Base-by-base conservation (phyloP, 345 rosid genomes). In the Limnanthes douglasii region DNA sequence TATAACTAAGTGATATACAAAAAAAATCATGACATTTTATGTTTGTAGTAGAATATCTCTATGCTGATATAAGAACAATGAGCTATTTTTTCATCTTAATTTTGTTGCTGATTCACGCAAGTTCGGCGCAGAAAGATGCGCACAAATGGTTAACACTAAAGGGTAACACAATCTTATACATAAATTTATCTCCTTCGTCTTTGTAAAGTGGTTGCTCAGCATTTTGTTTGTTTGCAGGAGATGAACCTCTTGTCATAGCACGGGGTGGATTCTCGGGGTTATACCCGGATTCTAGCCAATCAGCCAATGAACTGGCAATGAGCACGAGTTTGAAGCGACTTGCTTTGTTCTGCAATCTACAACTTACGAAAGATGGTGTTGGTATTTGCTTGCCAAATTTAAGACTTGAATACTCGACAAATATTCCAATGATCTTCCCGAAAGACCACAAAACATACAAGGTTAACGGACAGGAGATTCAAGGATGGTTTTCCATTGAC, bases 241-340 rank as follows among this genome's bases (percentile, higher is more conserved):
- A 28, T 16, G 19, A 39, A 5, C 92, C 92, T 6, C 37, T 43
- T 14, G 67, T 75, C 6, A 37, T 72, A 15, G 85, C 85, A 1
- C 70, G 75, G 0, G 92, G 92, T 1, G 92, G 92, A 24, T 66
- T 69, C 35, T 61, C 85, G 1, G 85, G 92, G 37, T 22, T 69
- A 1, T 66, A 65, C 45, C 92, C 92, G 0, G 78, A 71, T 37
- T 71, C 75, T 4, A 56, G 65, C 27, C 5, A 11, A 14, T 38
- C 15, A 7, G 85, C 78, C 0, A 48, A 34, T 18, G 37, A 36
- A 13, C 36, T 63, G 50, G 61, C 59, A 1, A 8, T 26, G 3
- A 6, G 34, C 0, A 17, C 47, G 0, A 51, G 54, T 37, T 1
- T 44, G 16, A 2, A 50, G 0, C 46, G 30, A 3, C 31, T 56